These are phyloP conservation scores for Scedosporium aurantiacum DNA, from an alignment of 2,329 filamentous ascomycete species.

Conservation along the genomic window DNA sequence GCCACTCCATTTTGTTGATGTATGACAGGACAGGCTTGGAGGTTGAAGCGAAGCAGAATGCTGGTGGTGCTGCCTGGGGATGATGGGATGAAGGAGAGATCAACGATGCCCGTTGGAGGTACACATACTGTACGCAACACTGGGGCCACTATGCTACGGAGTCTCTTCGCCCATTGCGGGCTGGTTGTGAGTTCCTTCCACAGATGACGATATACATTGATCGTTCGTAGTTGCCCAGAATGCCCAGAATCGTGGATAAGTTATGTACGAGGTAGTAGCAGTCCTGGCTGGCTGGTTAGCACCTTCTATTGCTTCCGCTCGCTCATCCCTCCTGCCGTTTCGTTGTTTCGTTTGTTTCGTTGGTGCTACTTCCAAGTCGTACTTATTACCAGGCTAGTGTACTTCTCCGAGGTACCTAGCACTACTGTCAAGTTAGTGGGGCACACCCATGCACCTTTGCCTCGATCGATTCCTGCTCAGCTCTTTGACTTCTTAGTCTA, in stretches of 20 bases:
- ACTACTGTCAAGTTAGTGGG: slow-evolving; percentile 1
- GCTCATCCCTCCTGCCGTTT: background rate
- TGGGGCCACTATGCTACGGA: too few relatives aligned
- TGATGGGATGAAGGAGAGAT: too few relatives aligned
- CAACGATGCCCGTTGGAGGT: background rate
- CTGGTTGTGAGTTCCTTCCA: background rate
- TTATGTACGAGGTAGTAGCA: background rate
- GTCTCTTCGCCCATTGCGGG: background rate
- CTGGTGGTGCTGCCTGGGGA: too few relatives aligned
- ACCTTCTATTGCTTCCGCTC: background rate
- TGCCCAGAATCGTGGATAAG: too few relatives aligned
- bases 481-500: slow-evolving; percentile 18
- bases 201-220: background rate
- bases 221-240: too few relatives aligned
- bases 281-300: background rate
- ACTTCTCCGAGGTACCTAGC: slow-evolving; percentile 4
- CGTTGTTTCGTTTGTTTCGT: background rate
- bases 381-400: background rate
- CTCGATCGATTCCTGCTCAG: slow-evolving; percentile 11
- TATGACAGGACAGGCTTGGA: too few relatives aligned
- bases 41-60: too few relatives aligned
- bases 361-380: background rate
- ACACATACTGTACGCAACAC: background rate
- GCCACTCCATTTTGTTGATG: background rate
- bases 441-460: slow-evolving; percentile 3